Conservation (phyloP, 257 asterid species). For the Lycium ferocissimum region DNA sequence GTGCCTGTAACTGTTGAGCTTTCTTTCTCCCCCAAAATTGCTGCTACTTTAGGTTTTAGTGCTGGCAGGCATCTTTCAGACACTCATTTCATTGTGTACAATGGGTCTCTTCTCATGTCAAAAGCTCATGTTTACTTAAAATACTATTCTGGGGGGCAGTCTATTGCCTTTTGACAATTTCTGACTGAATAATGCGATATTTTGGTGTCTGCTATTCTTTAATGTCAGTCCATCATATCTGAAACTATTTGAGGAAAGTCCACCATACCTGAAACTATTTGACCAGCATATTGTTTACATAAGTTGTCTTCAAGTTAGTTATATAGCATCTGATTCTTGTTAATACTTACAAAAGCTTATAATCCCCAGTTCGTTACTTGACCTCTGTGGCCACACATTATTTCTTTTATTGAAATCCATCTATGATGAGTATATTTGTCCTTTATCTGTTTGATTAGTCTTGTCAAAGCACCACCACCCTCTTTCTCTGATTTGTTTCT, state of each 20-base stretch:
- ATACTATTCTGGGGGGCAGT: background rate
- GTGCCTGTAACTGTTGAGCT: constrained; percentile 8
- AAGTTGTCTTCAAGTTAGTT: background rate
- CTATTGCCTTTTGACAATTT: background rate
- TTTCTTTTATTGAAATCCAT: background rate
- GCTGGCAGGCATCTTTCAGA: background rate
- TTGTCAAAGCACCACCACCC: background rate
- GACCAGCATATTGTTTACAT: background rate
- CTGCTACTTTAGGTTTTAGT: background rate
- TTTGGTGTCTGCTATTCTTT: constrained; percentile 4
- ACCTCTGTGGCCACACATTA: background rate
- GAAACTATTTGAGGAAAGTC: background rate
- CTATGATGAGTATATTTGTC: background rate
- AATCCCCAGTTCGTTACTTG: background rate
- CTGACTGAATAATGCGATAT: background rate
- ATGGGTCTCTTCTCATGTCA: background rate
- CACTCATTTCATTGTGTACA: constrained; percentile 18
- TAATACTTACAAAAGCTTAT: background rate
- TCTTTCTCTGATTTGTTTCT: background rate
- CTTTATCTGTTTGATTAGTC: background rate
- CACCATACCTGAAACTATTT: background rate
- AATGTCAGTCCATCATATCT: background rate
- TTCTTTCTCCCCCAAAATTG: constrained; percentile 9
- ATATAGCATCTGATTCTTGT: background rate
- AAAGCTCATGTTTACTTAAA: background rate